Percentiles rank a stretch among this genome's conserved stretches.
Conservation (phyloP, 208 protist species). For the Vickermania spadyakhi region DNA sequence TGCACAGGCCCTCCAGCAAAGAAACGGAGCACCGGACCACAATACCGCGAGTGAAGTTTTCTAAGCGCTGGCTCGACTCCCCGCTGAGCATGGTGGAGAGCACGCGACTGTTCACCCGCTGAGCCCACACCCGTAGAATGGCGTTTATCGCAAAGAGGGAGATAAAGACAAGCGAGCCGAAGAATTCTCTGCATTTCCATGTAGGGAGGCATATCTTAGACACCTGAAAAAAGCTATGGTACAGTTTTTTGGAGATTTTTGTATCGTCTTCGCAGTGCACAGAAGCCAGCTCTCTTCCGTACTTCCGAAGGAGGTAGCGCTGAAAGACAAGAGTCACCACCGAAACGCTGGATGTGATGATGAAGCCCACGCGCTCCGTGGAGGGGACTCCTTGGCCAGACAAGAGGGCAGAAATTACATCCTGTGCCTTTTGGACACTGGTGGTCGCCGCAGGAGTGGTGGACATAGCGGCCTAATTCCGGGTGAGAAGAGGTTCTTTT, state of each 20-base stretch:
- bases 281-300: constrained; percentile 16
- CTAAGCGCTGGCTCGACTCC: constrained; percentile 22
- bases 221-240: constrained; percentile 48
- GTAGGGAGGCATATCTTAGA: constrained; percentile 57
- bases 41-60: constrained; percentile 36
- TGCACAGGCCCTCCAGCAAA: constrained; percentile 29
- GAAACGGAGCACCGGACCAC: constrained; percentile 34
- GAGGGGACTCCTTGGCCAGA: neutral
- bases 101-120: constrained; percentile 52
- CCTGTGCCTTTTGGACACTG: neutral
- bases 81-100: constrained; percentile 61
- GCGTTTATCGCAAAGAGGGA: constrained; percentile 74
- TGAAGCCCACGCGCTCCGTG: constrained; percentile 2
- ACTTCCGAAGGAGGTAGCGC: constrained; percentile 33
- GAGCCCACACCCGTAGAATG: constrained; percentile 50
- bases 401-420: neutral
- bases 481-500: no score
- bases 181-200: constrained; percentile 52
- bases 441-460: neutral
- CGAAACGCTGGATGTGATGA: constrained; percentile 9
- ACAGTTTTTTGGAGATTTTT: constrained; percentile 35
- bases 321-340: constrained; percentile 25
- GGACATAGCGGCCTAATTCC: no score
- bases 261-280: constrained; percentile 62
- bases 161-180: constrained; percentile 62